Evolutionary conservation across 2,329 filamentous ascomycete species (phyloP), one percentile per base, ranked within the genome.

Genomic region (Clonostachys chloroleuca): DNA sequence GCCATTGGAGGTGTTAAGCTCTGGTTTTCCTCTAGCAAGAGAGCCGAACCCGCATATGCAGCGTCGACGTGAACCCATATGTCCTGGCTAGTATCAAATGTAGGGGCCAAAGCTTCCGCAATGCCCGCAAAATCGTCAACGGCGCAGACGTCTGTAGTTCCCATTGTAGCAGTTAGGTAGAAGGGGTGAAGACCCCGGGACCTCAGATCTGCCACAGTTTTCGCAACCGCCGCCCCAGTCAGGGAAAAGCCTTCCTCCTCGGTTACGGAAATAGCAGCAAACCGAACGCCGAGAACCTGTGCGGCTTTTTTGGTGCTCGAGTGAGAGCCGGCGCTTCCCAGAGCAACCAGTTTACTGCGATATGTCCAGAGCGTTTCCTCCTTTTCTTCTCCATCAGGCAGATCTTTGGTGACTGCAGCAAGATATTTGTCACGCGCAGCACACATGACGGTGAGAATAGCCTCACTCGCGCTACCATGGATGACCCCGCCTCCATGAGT

Each of bases 51-150:
- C 1, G 92, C 92, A 66, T 95, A 96, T 1, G 92, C 92, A 12
- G 89, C 92, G 67, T 97, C 92, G 46, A 96, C 81, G 67, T 97
- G 92, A 17, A 96, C 86, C 92, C 92, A 96, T 46, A 96, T 54
- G 12, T 39, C 36, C 12, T 18, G 14, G 36, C 7, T 12, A n/a
- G 36, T 12, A 39, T n/a, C 10, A 7, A 8, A 10, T 18, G 14
- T n/a, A n/a, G 14, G 14, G 14, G 14, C 36, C 14, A 39, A 18
- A 6, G 68, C 66, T 45, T 65, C 61, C 24, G 78, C 81, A 57
- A 95, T 85, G 52, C 82, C 83, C 2, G 69, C 75, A 57, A 96
- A 87, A 59, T 91, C 85, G 66, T 97, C 92, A 20, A 92, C 77
- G 6, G 90, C 89, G 62, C 92, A 96, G 1, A 91, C 92, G 51